Evolutionary conservation across 2,329 filamentous ascomycete species (phyloP), one percentile per base, ranked within the genome.

Genomic region (Didymella lethalis): DNA sequence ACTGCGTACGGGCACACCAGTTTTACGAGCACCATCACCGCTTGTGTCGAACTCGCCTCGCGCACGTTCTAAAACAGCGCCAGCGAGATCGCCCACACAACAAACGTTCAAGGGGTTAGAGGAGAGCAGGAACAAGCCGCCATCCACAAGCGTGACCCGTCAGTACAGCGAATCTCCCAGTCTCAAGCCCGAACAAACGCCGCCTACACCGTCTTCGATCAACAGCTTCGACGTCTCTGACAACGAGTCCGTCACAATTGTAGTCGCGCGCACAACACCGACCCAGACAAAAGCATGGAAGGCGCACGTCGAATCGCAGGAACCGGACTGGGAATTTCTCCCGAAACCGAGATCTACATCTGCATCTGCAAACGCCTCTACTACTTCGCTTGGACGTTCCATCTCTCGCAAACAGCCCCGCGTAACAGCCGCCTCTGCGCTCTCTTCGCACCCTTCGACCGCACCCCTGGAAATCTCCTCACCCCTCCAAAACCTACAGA

Each of bases 321-420:
- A 75, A 52, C 72, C 73, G 7, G 64, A 71, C 48, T 74, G 73
- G 73, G 70, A 75, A 48, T 67, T 75, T 11, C 48, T 62, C 58
- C 54, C 53, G 61, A 28, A 73, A 48, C 63, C 16, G 57, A 66
- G 57, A 57, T 61, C 23, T 45, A 59, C 50, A 32, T 46, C 54
- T 10, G 26, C 50, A 20, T 48, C 50, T n/a, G 48, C 50, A 10
- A 41, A 18, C 26, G 34, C 26, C 12, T 48, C 50, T 49, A 38
- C 40, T 52, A 34, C 40, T 34, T 59, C 50, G 18, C 26, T 58
- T 26, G 56, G 45, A 38, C 50, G 50, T 32, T 49, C 56, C 18
- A 38, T 46, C 20, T 46, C 38, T 20, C 64, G 65, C 40, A 64
- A 61, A 32, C 65, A 65, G 41, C 71, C 67, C 20, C 66, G 56